Percentiles rank a stretch among this genome's conserved stretches.
phyloP scores from a whole-genome alignment of 2,329 filamentous ascomycete species.

The Beauveria varroae region DNA sequence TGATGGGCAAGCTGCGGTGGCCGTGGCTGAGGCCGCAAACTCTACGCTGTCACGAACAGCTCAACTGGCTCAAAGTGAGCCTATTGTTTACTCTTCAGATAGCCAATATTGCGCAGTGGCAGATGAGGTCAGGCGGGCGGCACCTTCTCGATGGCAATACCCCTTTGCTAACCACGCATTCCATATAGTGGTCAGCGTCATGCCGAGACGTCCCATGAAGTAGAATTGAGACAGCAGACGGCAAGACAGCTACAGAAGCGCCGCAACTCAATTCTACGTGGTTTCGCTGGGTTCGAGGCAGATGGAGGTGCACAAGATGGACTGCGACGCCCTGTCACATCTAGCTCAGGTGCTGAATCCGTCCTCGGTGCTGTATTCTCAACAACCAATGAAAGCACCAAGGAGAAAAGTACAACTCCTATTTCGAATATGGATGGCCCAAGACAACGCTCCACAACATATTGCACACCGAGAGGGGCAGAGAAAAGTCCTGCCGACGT shows the following conservation, averaged over 20 bases:
- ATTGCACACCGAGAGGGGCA: not conserved
- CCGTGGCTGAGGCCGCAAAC: constrained; percentile 2
- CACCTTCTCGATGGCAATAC: not conserved
- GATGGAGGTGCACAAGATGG: not conserved
- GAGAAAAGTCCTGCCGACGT: not conserved
- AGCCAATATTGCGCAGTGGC: not conserved
- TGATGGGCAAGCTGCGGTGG: not conserved
- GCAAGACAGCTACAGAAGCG: not conserved
- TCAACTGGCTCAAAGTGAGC: constrained; percentile 6
- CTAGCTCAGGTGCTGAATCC: not conserved
- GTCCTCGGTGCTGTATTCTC: not conserved
- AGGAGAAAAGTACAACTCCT: not conserved
- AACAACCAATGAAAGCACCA: not conserved
- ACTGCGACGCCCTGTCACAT: not conserved
- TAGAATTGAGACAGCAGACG: not conserved
- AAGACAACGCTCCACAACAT: too few relatives aligned
- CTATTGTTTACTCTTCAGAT: not conserved
- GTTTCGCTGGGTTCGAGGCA: not conserved
- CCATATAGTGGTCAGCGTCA: not conserved
- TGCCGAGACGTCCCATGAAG: not conserved
- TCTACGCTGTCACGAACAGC: not conserved
- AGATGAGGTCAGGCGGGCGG: not conserved
- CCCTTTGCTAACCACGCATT: not conserved
- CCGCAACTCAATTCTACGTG: not conserved
- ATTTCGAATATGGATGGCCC: too few relatives aligned